Conservation (phyloP, 2,329 filamentous ascomycete species). For the Aspergillus quadrilineatus region DNA sequence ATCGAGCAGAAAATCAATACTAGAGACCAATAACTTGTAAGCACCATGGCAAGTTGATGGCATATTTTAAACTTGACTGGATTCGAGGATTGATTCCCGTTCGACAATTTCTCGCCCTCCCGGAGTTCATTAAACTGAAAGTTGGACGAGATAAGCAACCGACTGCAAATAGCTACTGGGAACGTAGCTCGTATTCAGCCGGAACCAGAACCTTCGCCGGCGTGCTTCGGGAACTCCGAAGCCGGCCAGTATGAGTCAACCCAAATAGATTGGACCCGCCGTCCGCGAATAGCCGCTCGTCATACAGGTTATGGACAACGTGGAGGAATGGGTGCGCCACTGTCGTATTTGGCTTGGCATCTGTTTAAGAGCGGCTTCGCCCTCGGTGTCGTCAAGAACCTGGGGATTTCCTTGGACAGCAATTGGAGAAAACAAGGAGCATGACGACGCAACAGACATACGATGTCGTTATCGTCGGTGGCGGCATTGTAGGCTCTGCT, state of each 20-base stretch:
- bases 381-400: neutral
- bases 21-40: too few relatives aligned
- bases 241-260: neutral
- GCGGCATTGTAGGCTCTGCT: conserved; percentile 37
- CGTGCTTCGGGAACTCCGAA: neutral
- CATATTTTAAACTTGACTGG: too few relatives aligned
- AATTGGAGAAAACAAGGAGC: too few relatives aligned
- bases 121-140: too few relatives aligned
- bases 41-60: too few relatives aligned
- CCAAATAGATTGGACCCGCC: too few relatives aligned
- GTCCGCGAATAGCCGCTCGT: neutral
- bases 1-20: too few relatives aligned
- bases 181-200: neutral
- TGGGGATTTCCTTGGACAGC: neutral
- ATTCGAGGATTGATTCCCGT: too few relatives aligned
- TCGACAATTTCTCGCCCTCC: too few relatives aligned
- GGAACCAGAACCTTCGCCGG: too few relatives aligned
- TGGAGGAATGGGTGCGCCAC: neutral
- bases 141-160: too few relatives aligned
- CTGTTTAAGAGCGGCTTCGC: neutral
- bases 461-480: conserved; percentile 29
- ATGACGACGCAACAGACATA: conserved; percentile 3
- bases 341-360: neutral
- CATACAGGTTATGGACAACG: neutral
- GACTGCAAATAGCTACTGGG: neutral